Conservation (phyloP, 2,329 filamentous ascomycete species). For the Botrytis squamosa region DNA sequence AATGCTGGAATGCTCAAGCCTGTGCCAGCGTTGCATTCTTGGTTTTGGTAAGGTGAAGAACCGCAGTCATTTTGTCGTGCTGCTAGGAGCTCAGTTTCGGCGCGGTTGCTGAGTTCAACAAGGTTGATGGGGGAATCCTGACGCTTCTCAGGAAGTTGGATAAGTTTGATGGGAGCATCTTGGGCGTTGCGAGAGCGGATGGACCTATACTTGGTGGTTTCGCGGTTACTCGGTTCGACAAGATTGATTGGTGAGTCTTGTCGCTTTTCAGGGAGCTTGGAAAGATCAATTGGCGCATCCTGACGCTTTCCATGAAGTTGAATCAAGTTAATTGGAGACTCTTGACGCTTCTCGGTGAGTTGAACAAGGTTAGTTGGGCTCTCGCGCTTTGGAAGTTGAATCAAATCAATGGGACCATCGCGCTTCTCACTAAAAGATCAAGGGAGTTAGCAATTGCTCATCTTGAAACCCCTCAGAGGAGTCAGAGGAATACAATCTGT, state of each 20-base stretch:
- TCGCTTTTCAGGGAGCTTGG: background rate
- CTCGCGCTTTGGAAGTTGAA: background rate
- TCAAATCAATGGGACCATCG: background rate
- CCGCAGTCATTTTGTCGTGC: slow-evolving; percentile 8
- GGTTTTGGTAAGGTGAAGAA: slow-evolving; percentile 9
- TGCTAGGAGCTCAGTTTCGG: background rate
- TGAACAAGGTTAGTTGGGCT: background rate
- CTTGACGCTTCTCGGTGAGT: background rate
- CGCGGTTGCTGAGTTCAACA: background rate
- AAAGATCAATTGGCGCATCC: background rate
- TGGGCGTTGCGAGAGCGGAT: background rate
- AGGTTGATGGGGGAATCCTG: background rate
- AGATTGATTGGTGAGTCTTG: background rate
- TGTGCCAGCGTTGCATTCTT: background rate
- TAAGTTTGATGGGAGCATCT: background rate
- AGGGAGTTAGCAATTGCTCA: background rate
- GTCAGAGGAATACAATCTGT: background rate
- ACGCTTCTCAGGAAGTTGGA: background rate
- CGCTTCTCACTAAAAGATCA: background rate
- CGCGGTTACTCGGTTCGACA: background rate
- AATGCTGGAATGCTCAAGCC: slow-evolving; percentile 1
- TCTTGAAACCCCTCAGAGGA: background rate
- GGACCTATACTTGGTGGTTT: background rate
- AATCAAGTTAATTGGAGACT: background rate
- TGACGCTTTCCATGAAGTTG: background rate